Conservation (phyloP, 495 filamentous ascomycete genomes). For the Penicillium bialowiezense region DNA sequence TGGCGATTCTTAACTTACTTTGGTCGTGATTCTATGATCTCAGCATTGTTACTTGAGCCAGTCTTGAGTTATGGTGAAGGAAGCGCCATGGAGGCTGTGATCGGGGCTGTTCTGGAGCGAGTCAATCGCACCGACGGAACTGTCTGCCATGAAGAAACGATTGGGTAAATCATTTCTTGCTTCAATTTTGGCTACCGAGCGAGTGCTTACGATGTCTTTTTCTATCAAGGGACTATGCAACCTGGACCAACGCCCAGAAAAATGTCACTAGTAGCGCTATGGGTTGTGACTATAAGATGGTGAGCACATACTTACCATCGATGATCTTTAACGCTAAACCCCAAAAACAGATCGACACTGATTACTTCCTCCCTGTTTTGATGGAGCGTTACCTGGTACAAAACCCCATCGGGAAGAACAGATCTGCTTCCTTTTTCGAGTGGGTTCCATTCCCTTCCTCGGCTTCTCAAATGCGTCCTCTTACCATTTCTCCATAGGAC, state of each 20-base stretch:
- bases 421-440: constrained; percentile 46
- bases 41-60: constrained; percentile 53
- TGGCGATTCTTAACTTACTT: constrained; percentile 69
- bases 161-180: constrained; percentile 54
- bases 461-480: not conserved
- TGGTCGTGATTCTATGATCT: constrained; percentile 63
- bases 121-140: constrained; percentile 57
- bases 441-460: constrained; percentile 5
- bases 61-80: constrained; percentile 55
- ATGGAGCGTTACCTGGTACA: constrained; percentile 59
- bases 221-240: constrained; percentile 59
- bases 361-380: constrained; percentile 57
- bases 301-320: constrained; percentile 5
- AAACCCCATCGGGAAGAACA: constrained; percentile 37
- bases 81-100: constrained; percentile 58
- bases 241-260: constrained; percentile 53
- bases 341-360: constrained; percentile 50
- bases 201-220: no score
- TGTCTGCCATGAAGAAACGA: constrained; percentile 63
- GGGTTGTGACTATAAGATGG: constrained; percentile 60
- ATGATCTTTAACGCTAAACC: not conserved
- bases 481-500: constrained; percentile 22
- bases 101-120: constrained; percentile 57
- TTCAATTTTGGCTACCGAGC: no score
- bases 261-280: constrained; percentile 52